Base-by-base conservation (phyloP, 768 basidiomycete species). In the Auricularia auricula-judae region DNA sequence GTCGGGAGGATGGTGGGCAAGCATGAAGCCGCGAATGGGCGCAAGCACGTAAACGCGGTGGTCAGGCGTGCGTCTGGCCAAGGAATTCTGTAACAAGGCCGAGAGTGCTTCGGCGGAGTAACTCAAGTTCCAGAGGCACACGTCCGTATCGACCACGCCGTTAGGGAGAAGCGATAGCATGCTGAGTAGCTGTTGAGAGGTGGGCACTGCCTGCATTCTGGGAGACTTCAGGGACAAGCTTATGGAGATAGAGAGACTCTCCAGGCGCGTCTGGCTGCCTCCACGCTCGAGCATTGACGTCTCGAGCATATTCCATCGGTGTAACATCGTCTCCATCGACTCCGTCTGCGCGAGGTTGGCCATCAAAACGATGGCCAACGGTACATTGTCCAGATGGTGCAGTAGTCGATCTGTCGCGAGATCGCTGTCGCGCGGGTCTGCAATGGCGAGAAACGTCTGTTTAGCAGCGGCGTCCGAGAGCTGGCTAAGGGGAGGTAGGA, bases 131-230 rank as follows among this genome's bases (percentile, higher is more conserved):
- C 69, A 67, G 3, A 42, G 62, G 1, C 35, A 58, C 1, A 71
- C 60, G 43, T 69, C 61, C 18, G 43, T 61, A 61, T 74, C 66
- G 2, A 29, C 23, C 11, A 69, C n/a, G 4, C 56, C 56, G 34
- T 29, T 14, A 7, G 56, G 56, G 7, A 59, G 56, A 10, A 59
- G 56, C 11, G 56, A 23, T 7, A 59, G 23, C 23, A 59, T 14
- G 29, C 56, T 36, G 34, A 59, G 56, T 14, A 59, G 10, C 5
- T 36, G 21, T 14, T 18, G 11, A 5, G 56, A n/a, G 4, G n/a
- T 4, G n/a, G 56, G 56, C 14, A 34, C 21, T 12, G 8, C 14
- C 56, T 59, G 23, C 29, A 59, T 59, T 4, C 56, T 14, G 8
- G 23, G 39, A 21, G 36, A 36, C 8, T 29, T 5, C 14, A 59